Conservation (phyloP, 331 rosid genomes). For the Ulmus americana region DNA sequence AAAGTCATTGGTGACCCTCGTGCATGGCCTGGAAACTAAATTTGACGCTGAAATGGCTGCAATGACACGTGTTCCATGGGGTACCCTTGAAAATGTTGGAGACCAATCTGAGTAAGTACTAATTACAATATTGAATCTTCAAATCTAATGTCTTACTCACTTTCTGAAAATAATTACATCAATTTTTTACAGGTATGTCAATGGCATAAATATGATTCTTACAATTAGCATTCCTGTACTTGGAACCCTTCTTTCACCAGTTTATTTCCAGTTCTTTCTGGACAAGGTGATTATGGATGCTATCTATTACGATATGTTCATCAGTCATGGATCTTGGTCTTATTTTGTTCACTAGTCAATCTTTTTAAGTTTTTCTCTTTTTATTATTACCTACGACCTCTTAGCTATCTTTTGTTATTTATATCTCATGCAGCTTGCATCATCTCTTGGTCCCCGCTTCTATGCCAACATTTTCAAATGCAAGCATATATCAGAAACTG, state of each 20-base stretch:
- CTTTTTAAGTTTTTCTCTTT: neutral
- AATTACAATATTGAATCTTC: slow-evolving; percentile 6
- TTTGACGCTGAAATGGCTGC: slow-evolving; percentile 95
- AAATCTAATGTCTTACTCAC: slow-evolving; percentile 8
- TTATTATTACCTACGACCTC: neutral
- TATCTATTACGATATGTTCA: slow-evolving; percentile 9
- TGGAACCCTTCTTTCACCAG: slow-evolving; percentile 85
- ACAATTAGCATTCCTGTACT: slow-evolving; percentile 83
- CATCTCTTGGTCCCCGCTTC: slow-evolving; percentile 95
- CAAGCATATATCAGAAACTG: slow-evolving; percentile 99
- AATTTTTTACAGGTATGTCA: slow-evolving; percentile 70
- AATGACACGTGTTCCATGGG: slow-evolving; percentile 95
- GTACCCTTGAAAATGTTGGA: slow-evolving; percentile 91
- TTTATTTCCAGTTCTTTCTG: slow-evolving; percentile 93
- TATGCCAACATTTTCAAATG: slow-evolving; percentile 88
- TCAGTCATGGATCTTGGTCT: slow-evolving; percentile 19
- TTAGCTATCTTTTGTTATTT: slow-evolving; percentile 4
- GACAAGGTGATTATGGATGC: slow-evolving; percentile 64
- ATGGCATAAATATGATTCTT: slow-evolving; percentile 88
- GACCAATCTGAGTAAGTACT: slow-evolving; percentile 90
- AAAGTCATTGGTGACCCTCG: slow-evolving; percentile 83
- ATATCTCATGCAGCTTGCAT: slow-evolving; percentile 67
- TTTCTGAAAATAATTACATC: slow-evolving; percentile 23
- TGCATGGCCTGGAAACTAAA: slow-evolving; percentile 90
- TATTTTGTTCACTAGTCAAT: slow-evolving; percentile 13